Evolutionary conservation across 2,329 filamentous ascomycete genomes (phyloP), one percentile per base, ranked within the genome.

Genomic region (Colletotrichum phormii): DNA sequence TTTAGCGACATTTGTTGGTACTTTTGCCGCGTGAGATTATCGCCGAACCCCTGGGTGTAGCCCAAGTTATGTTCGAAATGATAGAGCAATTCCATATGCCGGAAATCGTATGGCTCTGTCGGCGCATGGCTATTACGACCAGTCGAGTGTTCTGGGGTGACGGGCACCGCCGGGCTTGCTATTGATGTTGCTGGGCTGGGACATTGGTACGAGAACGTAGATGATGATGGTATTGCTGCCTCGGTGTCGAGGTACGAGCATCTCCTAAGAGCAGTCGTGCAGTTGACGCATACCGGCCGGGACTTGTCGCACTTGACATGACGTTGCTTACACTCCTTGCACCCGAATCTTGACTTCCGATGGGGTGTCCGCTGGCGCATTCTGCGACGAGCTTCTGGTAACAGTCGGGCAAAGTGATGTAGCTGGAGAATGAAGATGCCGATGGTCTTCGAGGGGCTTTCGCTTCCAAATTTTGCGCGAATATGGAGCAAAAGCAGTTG

Each of bases 261-360:
- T 2, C 72, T 67, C 2, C 82, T 78, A 60, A 82, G 79, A 29
- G 80, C 81, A 46, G 81, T 80, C 22, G 78, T 75, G 73, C 84
- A 86, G 68, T 85, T 84, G 57, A 78, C 79, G 74, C 84, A 86
- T 3, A 78, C 71, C 0, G 84, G 84, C 2, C 80, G 80, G 7
- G 71, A 79, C 75, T 86, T 84, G 69, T 86, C 84, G 77, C 84
- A 86, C 37, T 83, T 83, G 61, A 83, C 83, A 42, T 84, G 83
- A 1, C 83, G 79, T 18, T 81, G 75, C 75, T 84, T 84, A 77
- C 83, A 84, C 73, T 83, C 81, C 64, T 74, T 79, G 73, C 83
- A 84, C 54, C 83, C 83, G 61, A 82, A 83, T 11, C 82, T 78
- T 12, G 83, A 84, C 73, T 84, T 84, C 58, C 81, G 79, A 76